Conservation (phyloP, 371 early-diverging fungal genomes). For the Chytridium lagenaria region DNA sequence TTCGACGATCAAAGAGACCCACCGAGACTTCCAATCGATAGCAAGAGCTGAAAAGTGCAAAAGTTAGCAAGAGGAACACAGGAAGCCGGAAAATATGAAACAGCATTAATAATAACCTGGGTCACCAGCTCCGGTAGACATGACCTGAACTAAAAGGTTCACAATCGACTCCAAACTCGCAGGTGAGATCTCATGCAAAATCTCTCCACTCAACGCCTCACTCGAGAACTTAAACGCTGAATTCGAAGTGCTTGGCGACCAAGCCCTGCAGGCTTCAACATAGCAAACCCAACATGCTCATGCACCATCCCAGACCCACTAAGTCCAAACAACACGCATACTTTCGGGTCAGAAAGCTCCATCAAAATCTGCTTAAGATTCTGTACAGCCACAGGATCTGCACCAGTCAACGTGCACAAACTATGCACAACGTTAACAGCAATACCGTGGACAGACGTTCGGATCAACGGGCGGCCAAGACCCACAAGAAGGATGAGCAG, state of each 20-base stretch:
- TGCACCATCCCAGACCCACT: conserved; percentile 20
- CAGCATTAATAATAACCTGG: too few relatives aligned
- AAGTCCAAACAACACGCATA: conserved; percentile 78
- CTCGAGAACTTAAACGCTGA: conserved; percentile 71
- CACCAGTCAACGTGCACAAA: conserved; percentile 70
- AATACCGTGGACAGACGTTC: conserved; percentile 89
- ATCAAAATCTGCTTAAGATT: conserved; percentile 40
- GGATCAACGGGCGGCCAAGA: conserved; percentile 81
- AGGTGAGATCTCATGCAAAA: conserved; percentile 72
- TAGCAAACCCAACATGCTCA: conserved; percentile 13
- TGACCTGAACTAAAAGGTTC: conserved; percentile 77
- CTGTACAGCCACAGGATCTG: conserved; percentile 67
- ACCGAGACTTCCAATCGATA: conserved; percentile 80
- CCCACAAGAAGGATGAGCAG: conserved; percentile 82
- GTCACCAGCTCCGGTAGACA: conserved; percentile 78
- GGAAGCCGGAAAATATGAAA: too few relatives aligned
- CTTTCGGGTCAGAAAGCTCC: conserved; percentile 80
- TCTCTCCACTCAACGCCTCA: conserved; percentile 68
- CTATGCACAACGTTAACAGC: conserved; percentile 90
- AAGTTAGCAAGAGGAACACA: too few relatives aligned
- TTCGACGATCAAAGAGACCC: conserved; percentile 89
- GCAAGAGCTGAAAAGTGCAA: too few relatives aligned
- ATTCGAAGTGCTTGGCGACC: conserved; percentile 53
- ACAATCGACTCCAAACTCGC: conserved; percentile 81
- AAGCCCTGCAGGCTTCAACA: conserved; percentile 20